Conservation (phyloP, 768 basidiomycete species). For the Holtermannia corniformis region DNA sequence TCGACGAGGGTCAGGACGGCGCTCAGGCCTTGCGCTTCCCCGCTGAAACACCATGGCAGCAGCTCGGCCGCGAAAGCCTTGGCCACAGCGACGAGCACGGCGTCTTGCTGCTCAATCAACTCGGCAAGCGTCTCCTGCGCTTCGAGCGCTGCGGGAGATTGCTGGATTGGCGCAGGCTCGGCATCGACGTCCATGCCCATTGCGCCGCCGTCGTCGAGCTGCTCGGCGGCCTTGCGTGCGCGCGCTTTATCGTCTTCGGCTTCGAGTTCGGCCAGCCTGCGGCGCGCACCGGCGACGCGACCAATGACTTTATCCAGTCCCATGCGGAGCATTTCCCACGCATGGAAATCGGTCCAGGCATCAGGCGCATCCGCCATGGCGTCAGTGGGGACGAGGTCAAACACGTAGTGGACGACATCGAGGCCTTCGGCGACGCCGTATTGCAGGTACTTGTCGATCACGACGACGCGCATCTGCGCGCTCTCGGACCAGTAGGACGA, state of each 20-base stretch:
- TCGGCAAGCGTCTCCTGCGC: slow-evolving; percentile 31
- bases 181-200: slow-evolving; percentile 63
- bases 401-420: slow-evolving; percentile 80
- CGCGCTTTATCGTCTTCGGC: slow-evolving; percentile 83
- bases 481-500: slow-evolving; percentile 75
- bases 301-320: slow-evolving; percentile 87
- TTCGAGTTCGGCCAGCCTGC: slow-evolving; percentile 62
- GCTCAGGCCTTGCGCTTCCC: slow-evolving; percentile 14
- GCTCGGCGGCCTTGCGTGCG: slow-evolving; percentile 50
- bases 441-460: slow-evolving; percentile 96
- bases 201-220: slow-evolving; percentile 49
- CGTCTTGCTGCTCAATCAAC: slow-evolving; percentile 24
- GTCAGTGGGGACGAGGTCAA: slow-evolving; percentile 42
- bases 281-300: slow-evolving; percentile 64
- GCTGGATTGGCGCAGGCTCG: slow-evolving; percentile 23
- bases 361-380: slow-evolving; percentile 44
- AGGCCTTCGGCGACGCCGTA: slow-evolving; percentile 94
- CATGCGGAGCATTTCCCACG: slow-evolving; percentile 72
- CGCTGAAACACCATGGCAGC: slow-evolving; percentile 17
- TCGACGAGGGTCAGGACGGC: slow-evolving; percentile 20
- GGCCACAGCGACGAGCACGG: slow-evolving; percentile 15
- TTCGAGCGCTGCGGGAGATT: slow-evolving; percentile 25
- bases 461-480: slow-evolving; percentile 78
- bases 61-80: slow-evolving; percentile 25
- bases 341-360: slow-evolving; percentile 48